Conservation (phyloP, 106 monocot species). For the Acanthochlamys bracteata region DNA sequence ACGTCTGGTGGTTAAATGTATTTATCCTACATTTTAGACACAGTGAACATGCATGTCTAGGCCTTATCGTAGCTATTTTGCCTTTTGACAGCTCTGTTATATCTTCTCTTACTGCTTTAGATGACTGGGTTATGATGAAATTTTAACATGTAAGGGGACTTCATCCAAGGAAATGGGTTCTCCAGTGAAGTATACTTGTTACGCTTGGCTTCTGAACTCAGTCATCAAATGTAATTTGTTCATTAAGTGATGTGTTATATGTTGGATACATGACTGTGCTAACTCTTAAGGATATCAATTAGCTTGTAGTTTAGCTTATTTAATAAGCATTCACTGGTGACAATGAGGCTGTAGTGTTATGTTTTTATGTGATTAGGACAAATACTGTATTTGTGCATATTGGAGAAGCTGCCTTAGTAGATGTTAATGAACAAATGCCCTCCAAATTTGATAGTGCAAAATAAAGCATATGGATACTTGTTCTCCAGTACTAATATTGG, state of each 20-base stretch:
- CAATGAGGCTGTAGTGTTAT: too few species aligned
- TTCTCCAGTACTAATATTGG: not conserved
- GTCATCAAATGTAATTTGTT: not conserved
- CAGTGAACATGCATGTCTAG: too few species aligned
- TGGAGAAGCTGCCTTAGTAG: too few species aligned
- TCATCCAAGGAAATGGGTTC: slow-evolving; percentile 19
- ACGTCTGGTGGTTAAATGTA: too few species aligned
- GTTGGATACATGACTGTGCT: not conserved
- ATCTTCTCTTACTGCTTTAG: not conserved
- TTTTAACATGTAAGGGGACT: slow-evolving; percentile 41
- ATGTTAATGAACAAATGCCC: too few species aligned
- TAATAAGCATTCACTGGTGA: too few species aligned
- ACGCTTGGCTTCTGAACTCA: slow-evolving; percentile 81
- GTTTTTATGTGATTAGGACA: too few species aligned
- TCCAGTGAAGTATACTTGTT: slow-evolving; percentile 51
- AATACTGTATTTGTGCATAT: too few species aligned
- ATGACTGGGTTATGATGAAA: slow-evolving; percentile 33
- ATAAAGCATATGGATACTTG: not conserved
- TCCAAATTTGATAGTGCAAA: too few species aligned
- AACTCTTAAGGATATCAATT: not conserved
- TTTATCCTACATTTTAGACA: too few species aligned
- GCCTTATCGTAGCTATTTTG: too few species aligned
- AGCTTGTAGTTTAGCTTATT: too few species aligned
- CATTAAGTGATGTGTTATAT: not conserved
- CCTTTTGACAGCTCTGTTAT: not conserved